Conservation (phyloP, 768 basidiomycete species). For the Exsudoporus frostii region DNA sequence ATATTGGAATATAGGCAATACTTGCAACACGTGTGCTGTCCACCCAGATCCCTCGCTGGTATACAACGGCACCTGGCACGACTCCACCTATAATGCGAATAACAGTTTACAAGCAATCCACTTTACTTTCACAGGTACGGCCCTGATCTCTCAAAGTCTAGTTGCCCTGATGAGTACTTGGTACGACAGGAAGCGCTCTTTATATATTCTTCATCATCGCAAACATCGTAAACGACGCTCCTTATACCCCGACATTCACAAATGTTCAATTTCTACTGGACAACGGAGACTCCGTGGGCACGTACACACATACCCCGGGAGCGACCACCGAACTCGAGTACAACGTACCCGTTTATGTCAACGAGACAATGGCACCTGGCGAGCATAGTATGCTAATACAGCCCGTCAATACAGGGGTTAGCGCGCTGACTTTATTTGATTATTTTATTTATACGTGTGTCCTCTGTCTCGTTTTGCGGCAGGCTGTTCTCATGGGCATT, state of each 20-base stretch:
- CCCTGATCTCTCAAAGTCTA: not conserved
- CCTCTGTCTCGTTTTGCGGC: not conserved
- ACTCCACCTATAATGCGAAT: not conserved
- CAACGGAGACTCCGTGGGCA: not conserved
- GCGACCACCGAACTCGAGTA: constrained; percentile 4
- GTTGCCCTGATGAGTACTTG: not conserved
- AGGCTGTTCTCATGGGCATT: not conserved
- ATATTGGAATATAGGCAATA: constrained; percentile 5
- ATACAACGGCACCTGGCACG: constrained; percentile 20
- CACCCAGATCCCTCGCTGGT: not conserved
- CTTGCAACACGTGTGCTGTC: not conserved
- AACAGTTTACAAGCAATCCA: not conserved
- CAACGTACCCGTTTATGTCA: constrained; percentile 12
- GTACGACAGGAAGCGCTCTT: constrained; percentile 7
- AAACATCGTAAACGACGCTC: constrained; percentile 6
- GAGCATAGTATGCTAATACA: constrained; percentile 9
- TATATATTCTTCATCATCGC: constrained; percentile 21
- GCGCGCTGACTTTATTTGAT: not conserved
- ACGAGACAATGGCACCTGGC: not conserved
- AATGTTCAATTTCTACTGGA: constrained; percentile 11
- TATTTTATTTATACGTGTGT: constrained; percentile 16
- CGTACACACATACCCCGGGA: constrained; percentile 3
- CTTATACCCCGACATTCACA: not conserved
- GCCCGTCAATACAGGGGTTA: not conserved
- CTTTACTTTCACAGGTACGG: constrained; percentile 12